phyloP scores from a whole-genome alignment of 352 stramenopile species.

The Globisporangium orthogonon region DNA sequence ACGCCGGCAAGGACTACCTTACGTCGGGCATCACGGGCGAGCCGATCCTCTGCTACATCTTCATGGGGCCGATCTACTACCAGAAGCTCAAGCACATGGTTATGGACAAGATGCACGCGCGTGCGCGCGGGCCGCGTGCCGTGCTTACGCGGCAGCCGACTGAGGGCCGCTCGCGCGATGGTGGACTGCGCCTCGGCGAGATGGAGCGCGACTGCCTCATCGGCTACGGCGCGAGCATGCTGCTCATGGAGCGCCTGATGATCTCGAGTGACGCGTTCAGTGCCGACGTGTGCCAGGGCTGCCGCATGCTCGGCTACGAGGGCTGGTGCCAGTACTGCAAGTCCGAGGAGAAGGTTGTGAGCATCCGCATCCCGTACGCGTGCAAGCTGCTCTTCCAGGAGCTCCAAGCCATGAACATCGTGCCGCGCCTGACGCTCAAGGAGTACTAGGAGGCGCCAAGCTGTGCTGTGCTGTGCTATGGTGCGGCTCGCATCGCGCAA shows the following conservation, averaged over 20 bases:
- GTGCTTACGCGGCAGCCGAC: conserved; percentile 98
- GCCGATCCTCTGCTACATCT: conserved; percentile 98
- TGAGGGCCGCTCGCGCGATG: conserved; percentile 96
- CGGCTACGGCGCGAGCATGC: conserved; percentile 97
- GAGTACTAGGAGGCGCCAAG: conserved; percentile 60
- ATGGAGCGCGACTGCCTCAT: conserved; percentile 99
- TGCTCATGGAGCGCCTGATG: conserved; percentile 99
- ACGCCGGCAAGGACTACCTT: conserved; percentile 97
- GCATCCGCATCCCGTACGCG: conserved; percentile 98
- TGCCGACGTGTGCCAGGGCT: conserved; percentile 97
- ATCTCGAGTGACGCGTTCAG: conserved; percentile 99
- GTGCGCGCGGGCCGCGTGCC: conserved; percentile 92
- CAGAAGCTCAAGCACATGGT: conserved; percentile 99
- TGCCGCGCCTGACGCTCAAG: conserved; percentile 95
- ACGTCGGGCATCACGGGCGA: conserved; percentile 94
- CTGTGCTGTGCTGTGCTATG: not conserved
- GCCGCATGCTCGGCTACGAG: conserved; percentile 95
- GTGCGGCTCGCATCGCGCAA: too few species aligned
- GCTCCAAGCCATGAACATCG: conserved; percentile 99
- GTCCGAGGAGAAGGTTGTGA: conserved; percentile 95
- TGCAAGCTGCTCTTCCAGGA: conserved; percentile 99
- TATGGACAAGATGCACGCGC: conserved; percentile 99
- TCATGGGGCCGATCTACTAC: conserved; percentile 99
- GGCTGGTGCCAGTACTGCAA: conserved; percentile 99
- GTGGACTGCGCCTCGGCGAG: conserved; percentile 98